phyloP scores from a whole-genome alignment of 371 early-diverging fungal species.

The Neoconidiobolus thromboides region DNA sequence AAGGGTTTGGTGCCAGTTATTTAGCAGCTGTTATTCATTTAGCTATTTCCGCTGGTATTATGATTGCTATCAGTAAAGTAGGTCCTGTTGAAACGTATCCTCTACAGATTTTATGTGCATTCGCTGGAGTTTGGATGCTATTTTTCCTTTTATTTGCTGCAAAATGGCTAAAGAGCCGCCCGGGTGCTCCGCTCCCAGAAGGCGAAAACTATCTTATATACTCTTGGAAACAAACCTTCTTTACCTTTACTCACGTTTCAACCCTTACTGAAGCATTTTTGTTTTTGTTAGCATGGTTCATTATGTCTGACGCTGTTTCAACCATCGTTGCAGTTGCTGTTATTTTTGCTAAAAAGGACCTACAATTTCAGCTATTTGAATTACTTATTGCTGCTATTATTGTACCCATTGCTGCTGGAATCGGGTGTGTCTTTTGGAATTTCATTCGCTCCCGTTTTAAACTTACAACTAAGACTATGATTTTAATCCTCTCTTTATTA shows the following conservation, averaged over 20 bases:
- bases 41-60: constrained; percentile 22
- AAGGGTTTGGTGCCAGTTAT: constrained; percentile 25
- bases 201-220: constrained; percentile 21
- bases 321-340: constrained; percentile 20
- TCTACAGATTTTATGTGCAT: constrained; percentile 21
- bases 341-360: constrained; percentile 10
- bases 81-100: not conserved
- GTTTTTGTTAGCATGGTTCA: constrained; percentile 19
- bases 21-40: constrained; percentile 19
- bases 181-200: constrained; percentile 31
- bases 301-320: constrained; percentile 18
- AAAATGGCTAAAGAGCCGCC: constrained; percentile 22
- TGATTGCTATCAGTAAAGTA: constrained; percentile 14
- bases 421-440: constrained; percentile 30
- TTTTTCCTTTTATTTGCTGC: constrained; percentile 16
- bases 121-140: constrained; percentile 29
- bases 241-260: constrained; percentile 11
- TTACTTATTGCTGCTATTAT: constrained; percentile 20
- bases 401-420: constrained; percentile 22
- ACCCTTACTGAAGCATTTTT: constrained; percentile 19
- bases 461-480: constrained; percentile 11
- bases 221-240: constrained; percentile 18
- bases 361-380: not conserved
- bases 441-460: constrained; percentile 18
- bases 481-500: constrained; percentile 12